phyloP scores from a whole-genome alignment of 306 rosid genomes.

The Malus orientalis region DNA sequence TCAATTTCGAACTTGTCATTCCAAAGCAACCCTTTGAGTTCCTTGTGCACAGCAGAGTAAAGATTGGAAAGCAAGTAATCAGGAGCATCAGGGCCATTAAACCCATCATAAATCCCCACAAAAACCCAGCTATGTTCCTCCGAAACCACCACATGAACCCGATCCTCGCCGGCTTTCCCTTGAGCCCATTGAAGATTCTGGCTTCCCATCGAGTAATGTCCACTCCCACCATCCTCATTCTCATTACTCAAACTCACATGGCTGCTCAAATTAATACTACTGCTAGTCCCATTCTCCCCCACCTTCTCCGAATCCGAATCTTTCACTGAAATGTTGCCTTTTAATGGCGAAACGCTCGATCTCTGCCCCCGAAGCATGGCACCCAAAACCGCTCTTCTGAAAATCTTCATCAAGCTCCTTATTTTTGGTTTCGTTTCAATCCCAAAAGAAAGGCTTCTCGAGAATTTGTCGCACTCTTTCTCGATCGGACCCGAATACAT shows the following conservation, averaged over 20 bases:
- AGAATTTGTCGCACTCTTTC: conserved; percentile 21
- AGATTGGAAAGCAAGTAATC: conserved; percentile 62
- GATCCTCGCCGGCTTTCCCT: conserved; percentile 83
- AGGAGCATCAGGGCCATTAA: conserved; percentile 90
- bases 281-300: conserved; percentile 18
- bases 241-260: conserved; percentile 9
- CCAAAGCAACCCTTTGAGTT: conserved; percentile 47
- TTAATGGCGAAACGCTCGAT: conserved; percentile 12
- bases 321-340: conserved; percentile 1
- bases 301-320: conserved; percentile 25
- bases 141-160: conserved; percentile 66
- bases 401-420: conserved; percentile 25
- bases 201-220: conserved; percentile 22
- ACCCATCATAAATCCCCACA: conserved; percentile 87
- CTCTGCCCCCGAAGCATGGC: conserved; percentile 13
- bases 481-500: conserved; percentile 19
- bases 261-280: conserved; percentile 26
- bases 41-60: conserved; percentile 40
- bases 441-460: conserved; percentile 12
- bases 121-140: conserved; percentile 78
- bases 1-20: conserved; percentile 17
- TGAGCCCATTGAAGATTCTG: conserved; percentile 73
- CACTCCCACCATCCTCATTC: conserved; percentile 17
- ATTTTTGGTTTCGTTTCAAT: conserved; percentile 1
- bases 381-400: conserved; percentile 26